These are phyloP conservation scores for Noccaea caerulescens DNA, from an alignment of 345 rosid genomes.

Conservation along the genomic window DNA sequence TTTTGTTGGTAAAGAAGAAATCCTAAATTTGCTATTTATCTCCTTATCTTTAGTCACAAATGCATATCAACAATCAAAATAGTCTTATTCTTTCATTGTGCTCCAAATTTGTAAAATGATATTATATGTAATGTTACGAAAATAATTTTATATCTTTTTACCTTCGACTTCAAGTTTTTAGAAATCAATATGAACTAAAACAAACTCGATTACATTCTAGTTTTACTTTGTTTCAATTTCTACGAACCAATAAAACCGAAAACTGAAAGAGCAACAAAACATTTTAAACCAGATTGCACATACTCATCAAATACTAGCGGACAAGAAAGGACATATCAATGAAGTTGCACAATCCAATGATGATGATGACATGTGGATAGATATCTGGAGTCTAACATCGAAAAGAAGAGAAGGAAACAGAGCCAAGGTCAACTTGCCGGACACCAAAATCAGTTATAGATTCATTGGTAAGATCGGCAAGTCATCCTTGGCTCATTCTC, in stretches of 20 bases:
- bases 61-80: background rate
- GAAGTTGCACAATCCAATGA: background rate
- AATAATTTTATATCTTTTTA: too few species aligned
- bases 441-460: background rate
- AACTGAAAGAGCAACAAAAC: background rate
- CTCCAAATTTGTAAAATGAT: too few species aligned
- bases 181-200: too few species aligned
- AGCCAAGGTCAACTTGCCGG: constrained; percentile 46
- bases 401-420: constrained; percentile 43
- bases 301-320: background rate
- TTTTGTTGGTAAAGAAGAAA: background rate
- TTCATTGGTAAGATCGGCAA: constrained; percentile 33
- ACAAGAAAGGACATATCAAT: background rate
- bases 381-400: constrained; percentile 24
- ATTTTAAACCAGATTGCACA: background rate
- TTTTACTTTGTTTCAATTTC: background rate
- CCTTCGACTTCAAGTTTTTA: too few species aligned
- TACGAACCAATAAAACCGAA: background rate
- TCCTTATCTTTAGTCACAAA: background rate
- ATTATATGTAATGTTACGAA: too few species aligned
- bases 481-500: constrained; percentile 48
- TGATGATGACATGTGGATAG: background rate
- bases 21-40: background rate
- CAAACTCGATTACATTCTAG: background rate
- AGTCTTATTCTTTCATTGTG: background rate